phyloP scores from a whole-genome alignment of 108 stramenopile species.

The Discostella pseudostelligera region DNA sequence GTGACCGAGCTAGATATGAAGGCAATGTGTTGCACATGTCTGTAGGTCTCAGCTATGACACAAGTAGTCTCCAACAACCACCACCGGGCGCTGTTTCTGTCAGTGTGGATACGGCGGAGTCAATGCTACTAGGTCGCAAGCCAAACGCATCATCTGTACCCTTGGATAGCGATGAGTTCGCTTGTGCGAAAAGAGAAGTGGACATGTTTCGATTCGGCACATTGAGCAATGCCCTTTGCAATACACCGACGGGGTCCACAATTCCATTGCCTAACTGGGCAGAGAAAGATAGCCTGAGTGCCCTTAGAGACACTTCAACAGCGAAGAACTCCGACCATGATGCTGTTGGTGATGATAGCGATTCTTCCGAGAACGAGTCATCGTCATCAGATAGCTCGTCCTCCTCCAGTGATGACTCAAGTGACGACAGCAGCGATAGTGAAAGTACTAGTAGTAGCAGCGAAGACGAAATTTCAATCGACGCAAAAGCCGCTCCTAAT shows the following conservation, averaged over 20 bases:
- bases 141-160: constrained; percentile 68
- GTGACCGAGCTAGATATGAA: constrained; percentile 93
- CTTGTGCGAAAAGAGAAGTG: constrained; percentile 21
- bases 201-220: constrained; percentile 81
- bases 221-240: constrained; percentile 74
- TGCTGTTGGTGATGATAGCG: constrained; percentile 18
- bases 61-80: constrained; percentile 45
- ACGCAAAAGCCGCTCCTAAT: constrained; percentile 3
- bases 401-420: constrained; percentile 30
- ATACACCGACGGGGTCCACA: constrained; percentile 72
- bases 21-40: constrained; percentile 70
- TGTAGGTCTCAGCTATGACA: constrained; percentile 59
- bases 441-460: constrained; percentile 29
- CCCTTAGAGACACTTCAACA: constrained; percentile 72
- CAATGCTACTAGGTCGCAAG: constrained; percentile 55
- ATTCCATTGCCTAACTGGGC: constrained; percentile 87
- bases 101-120: constrained; percentile 48
- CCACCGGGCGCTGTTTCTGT: constrained; percentile 31
- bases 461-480: not conserved
- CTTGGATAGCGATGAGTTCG: constrained; percentile 40
- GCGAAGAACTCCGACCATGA: constrained; percentile 12
- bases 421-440: constrained; percentile 42
- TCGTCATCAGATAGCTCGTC: constrained; percentile 20
- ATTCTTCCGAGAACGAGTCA: constrained; percentile 32
- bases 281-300: constrained; percentile 63